phyloP scores from a whole-genome alignment of 2,329 filamentous ascomycete species.

The Dactylellina leptospora region DNA sequence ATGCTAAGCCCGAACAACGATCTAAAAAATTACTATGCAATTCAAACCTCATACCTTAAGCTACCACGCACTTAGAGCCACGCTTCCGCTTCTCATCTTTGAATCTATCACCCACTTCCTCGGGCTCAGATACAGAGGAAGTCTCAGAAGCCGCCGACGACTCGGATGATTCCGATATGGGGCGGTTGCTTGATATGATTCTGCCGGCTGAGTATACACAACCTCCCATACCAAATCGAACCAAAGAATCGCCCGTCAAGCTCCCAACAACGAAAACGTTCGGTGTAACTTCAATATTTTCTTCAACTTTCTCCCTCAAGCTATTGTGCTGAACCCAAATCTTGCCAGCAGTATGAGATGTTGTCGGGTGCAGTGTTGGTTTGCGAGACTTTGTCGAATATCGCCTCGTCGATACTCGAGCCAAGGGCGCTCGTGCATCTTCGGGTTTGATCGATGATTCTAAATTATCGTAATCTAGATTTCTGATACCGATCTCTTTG shows the following conservation, averaged over 20 bases:
- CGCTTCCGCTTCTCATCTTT: constrained; percentile 8
- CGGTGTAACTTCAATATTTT: constrained; percentile 65
- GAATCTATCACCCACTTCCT: not conserved
- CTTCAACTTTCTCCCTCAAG: constrained; percentile 65
- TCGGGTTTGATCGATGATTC: not conserved
- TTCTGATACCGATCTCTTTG: constrained; percentile 62
- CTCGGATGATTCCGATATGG: constrained; percentile 30
- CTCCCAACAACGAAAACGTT: constrained; percentile 69
- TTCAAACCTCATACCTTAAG: constrained; percentile 2
- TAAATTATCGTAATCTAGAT: constrained; percentile 28
- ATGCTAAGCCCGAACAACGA: constrained; percentile 10
- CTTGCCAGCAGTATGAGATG: constrained; percentile 50
- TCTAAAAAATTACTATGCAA: not conserved
- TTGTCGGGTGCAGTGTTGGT: constrained; percentile 37
- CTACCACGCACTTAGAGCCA: constrained; percentile 32
- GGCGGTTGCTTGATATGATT: constrained; percentile 58
- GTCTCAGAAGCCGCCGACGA: constrained; percentile 30
- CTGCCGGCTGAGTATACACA: constrained; percentile 68
- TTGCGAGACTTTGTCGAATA: constrained; percentile 16
- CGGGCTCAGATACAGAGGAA: constrained; percentile 37
- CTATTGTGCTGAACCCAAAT: constrained; percentile 65
- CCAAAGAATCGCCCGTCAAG: constrained; percentile 69
- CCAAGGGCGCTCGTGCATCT: not conserved
- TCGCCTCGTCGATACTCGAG: constrained; percentile 18
- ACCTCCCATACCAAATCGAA: constrained; percentile 69